Base-by-base conservation (phyloP, 805 yeast species). In the Brettanomyces nanus region DNA sequence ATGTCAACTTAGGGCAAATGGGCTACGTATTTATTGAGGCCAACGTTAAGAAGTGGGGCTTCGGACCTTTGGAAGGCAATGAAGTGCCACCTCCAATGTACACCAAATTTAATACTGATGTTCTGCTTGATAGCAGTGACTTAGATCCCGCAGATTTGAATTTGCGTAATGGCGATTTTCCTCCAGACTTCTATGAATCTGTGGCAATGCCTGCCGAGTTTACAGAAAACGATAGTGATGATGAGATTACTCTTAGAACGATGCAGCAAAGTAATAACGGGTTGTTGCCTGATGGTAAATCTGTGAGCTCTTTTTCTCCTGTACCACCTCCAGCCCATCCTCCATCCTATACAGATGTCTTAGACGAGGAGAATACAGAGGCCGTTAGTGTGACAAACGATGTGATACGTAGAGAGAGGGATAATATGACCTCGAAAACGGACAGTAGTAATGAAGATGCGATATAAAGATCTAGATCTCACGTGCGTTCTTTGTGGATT, bases 31-130 rank as follows among this genome's bases (percentile, higher is more conserved):
- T 73, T 53, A 85, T 89, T 35, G 96, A 89, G 54, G 96, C 85
- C 2, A 86, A 87, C 54, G 95, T 89, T 28, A 87, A 87, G 56
- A 86, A 84, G 56, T 87, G 96, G 96, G 95, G 95, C 5, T 80
- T 82, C 51, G 95, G 95, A n/a, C 90, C 92, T 3, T 69, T 81
- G 28, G 84, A 80, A 47, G 98, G 97, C 1, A 73, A 71, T 35
- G 81, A 87, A 41, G 81, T 94, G 3, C 95, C 97, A 4, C 95
- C 97, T 3, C 98, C 98, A 1, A 80, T 92, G 7, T 90, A 90
- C 60, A 84, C 85, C 35, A 75, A 79, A 40, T 87, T 79, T 51
- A 77, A 75, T 32, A 78, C 78, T 33, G 95, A 89, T 54, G 76
- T 87, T 4, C 59, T 90, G 38, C 61, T 90, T 21, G 95, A 83